A percentile compares a stretch with the other conserved stretches of the same genome.
Conservation (phyloP, 2,329 filamentous ascomycete species). For the Metarhizium rileyi region DNA sequence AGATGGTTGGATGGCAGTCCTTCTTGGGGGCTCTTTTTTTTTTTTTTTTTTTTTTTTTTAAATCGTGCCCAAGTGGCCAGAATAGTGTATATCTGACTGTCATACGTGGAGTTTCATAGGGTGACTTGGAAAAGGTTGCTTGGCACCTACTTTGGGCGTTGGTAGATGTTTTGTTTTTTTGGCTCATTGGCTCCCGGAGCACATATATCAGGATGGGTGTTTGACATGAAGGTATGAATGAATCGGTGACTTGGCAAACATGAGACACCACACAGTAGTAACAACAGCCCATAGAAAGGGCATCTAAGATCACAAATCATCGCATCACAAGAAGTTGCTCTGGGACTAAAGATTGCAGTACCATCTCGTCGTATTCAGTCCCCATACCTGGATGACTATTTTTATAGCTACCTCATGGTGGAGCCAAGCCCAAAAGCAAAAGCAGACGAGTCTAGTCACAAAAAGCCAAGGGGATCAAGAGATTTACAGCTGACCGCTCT, state of each 20-base stretch:
- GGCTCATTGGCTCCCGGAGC: neutral
- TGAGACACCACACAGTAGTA: neutral
- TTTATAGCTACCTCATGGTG: neutral
- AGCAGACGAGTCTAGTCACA: neutral
- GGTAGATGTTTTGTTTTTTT: neutral
- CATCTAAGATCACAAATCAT: neutral
- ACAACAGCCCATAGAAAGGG: neutral
- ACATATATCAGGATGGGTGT: no score
- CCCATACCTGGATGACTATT: neutral
- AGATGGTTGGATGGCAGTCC: neutral
- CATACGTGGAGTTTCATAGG: neutral
- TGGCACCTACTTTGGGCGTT: neutral
- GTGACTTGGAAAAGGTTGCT: neutral
- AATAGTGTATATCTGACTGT: neutral
- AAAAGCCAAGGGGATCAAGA: neutral
- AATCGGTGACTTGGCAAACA: neutral
- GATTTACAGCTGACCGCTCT: conserved; percentile 38
- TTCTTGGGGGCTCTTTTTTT: no score
- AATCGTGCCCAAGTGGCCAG: neutral
- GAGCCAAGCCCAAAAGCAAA: neutral
- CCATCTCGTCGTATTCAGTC: neutral
- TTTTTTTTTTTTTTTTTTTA: no score
- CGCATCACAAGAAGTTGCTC: neutral
- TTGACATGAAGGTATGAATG: neutral
- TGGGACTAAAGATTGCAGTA: neutral